phyloP scores from a whole-genome alignment of 1,284 basidiomycete species.

The Malassezia slooffiae region DNA sequence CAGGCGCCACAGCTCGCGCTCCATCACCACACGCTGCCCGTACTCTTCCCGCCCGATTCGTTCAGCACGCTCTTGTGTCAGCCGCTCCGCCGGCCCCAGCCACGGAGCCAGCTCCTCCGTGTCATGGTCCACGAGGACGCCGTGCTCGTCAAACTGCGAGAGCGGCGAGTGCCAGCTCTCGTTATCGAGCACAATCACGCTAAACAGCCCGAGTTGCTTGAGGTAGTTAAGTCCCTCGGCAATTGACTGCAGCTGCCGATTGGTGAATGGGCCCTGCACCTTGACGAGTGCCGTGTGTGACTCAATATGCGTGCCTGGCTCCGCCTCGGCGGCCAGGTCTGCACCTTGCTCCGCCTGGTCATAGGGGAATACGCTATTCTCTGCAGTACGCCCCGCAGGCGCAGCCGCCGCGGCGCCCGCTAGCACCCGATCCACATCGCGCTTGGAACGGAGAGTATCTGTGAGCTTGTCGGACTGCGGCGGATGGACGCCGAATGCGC shows the following conservation, averaged over 20 bases:
- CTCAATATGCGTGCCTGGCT: slow-evolving; percentile 21
- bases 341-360: slow-evolving; percentile 35
- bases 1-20: slow-evolving; percentile 54
- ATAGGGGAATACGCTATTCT: too few species aligned
- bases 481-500: slow-evolving; percentile 62
- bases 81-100: slow-evolving; percentile 15
- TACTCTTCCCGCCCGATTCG: slow-evolving; percentile 20
- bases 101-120: slow-evolving; percentile 28
- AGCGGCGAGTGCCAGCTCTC: slow-evolving; percentile 57
- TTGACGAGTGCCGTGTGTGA: slow-evolving; percentile 82
- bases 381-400: too few species aligned
- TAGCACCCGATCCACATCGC: too few species aligned
- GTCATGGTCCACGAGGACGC: slow-evolving; percentile 13
- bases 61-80: background rate
- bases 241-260: slow-evolving; percentile 85
- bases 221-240: slow-evolving; percentile 86
- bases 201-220: slow-evolving; percentile 85
- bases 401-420: too few species aligned
- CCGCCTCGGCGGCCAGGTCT: slow-evolving; percentile 44
- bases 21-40: slow-evolving; percentile 58
- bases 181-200: slow-evolving; percentile 86
- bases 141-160: slow-evolving; percentile 21
- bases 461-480: slow-evolving; percentile 31
- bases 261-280: slow-evolving; percentile 91
- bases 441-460: slow-evolving; percentile 12